A percentile compares a stretch with the other conserved stretches of the same genome.
Evolutionary conservation across 2,329 filamentous ascomycete genomes (phyloP).

Genomic region (Plectosphaerella plurivora): DNA sequence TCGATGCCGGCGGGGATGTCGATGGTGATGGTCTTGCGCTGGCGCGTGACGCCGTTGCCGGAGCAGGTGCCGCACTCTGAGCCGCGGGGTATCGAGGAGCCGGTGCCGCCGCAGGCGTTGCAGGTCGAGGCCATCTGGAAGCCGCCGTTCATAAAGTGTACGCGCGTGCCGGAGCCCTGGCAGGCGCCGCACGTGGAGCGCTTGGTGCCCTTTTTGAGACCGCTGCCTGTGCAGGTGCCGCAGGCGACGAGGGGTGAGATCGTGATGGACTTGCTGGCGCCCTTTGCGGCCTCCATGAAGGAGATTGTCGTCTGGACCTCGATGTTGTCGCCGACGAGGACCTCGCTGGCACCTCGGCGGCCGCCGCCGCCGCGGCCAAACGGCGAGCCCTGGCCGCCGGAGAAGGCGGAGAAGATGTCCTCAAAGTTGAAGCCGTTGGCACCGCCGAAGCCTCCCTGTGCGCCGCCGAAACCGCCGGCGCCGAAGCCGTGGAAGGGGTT

Average conservation of each 20-base stretch:
- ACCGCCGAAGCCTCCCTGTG: conserved; percentile 68
- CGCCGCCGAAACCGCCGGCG: conserved; percentile 56
- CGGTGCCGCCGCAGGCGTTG: conserved; percentile 72
- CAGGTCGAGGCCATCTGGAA: conserved; percentile 97
- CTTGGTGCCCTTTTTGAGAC: conserved; percentile 76
- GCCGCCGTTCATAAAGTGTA: conserved; percentile 86
- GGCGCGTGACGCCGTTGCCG: conserved; percentile 79
- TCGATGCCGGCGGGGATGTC: conserved; percentile 96
- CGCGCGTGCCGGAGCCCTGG: conserved; percentile 78
- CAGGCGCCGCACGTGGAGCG: conserved; percentile 72
- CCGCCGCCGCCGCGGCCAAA: conserved; percentile 49
- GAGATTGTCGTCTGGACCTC: conserved; percentile 90
- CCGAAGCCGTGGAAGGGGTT: conserved; percentile 57
- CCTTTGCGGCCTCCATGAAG: conserved; percentile 95
- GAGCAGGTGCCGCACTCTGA: conserved; percentile 75
- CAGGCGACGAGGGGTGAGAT: conserved; percentile 81
- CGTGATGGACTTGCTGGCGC: conserved; percentile 79
- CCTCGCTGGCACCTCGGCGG: conserved; percentile 65
- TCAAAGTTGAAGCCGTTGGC: conserved; percentile 85
- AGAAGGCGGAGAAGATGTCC: conserved; percentile 87
- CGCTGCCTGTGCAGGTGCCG: conserved; percentile 76
- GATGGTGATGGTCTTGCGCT: conserved; percentile 77
- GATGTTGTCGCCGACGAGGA: conserved; percentile 91
- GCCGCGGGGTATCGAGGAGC: conserved; percentile 70
- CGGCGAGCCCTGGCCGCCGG: conserved; percentile 46